Evolutionary conservation across 2,329 filamentous ascomycete genomes (phyloP).

Genomic region (Cladobotryum mycophilum): DNA sequence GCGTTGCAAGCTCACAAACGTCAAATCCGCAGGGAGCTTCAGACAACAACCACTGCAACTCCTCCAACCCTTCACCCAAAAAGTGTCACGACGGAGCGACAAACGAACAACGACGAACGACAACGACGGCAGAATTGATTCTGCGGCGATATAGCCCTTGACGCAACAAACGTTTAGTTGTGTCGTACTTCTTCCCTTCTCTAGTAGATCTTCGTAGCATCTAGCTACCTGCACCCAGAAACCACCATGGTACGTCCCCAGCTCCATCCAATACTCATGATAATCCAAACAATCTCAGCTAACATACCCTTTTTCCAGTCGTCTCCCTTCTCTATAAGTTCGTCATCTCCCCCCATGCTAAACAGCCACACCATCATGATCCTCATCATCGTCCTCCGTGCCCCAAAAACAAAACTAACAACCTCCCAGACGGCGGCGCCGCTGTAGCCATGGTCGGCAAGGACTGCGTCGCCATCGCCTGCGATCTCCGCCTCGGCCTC

Average conservation of each 20-base stretch:
- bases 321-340: slow-evolving; percentile 95
- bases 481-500: slow-evolving; percentile 94
- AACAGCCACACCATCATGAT: slow-evolving; percentile 4
- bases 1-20: too few species aligned
- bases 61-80: too few species aligned
- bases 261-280: background rate
- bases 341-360: slow-evolving; percentile 22
- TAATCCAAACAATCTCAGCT: slow-evolving; percentile 15
- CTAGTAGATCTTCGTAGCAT: background rate
- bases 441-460: slow-evolving; percentile 99
- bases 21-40: too few species aligned
- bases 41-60: too few species aligned
- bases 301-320: slow-evolving; percentile 47
- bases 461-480: slow-evolving; percentile 98
- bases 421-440: slow-evolving; percentile 66
- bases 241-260: slow-evolving; percentile 23
- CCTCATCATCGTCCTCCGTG: slow-evolving; percentile 5
- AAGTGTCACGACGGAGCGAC: too few species aligned
- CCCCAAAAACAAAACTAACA: slow-evolving; percentile 13
- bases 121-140: too few species aligned
- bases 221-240: slow-evolving; percentile 7
- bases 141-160: too few species aligned
- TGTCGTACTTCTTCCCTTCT: background rate
- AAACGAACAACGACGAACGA: too few species aligned
- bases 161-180: too few species aligned